Base-by-base conservation (phyloP, 179 eudicot species). In the Vitellaria paradoxa region DNA sequence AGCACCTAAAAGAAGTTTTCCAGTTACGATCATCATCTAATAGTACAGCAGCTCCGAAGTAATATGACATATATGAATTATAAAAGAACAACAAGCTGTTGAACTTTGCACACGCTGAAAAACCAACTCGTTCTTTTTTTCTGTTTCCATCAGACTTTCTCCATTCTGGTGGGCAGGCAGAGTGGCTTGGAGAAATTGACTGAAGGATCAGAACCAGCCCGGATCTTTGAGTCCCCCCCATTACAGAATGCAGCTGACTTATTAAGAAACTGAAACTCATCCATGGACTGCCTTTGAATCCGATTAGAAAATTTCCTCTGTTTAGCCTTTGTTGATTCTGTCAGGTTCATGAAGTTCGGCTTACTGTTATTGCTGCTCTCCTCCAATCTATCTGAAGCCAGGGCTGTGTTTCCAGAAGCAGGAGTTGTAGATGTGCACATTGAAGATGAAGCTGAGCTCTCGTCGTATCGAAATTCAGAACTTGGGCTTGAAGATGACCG, bases 261-360 rank as follows among this genome's bases (percentile, higher is more conserved):
- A 81, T 89, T 90, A 55, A 87, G 83, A 87, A 95, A 93, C 84
- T 93, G 94, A 83, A 90, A 85, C 77, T 93, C 97, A 82, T 91
- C 97, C 97, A 91, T 93, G 4, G 97, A 91, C 74, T 90, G 95
- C 77, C 88, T 89, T 45, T 83, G 85, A 70, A 70, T 79, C 69
- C 98, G 80, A 13, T 76, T 81, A 42, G 76, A 71, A 17, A 46
- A 63, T 14, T 76, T 81, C 75, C 92, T 90, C 83, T 91, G 85
- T 82, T 91, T 95, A 17, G 97, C 97, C 82, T 90, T 93, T 0
- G 88, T 90, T 0, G 99, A 90, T 61, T 90, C 90, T 46, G 98
- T 93, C 65, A 91, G 78, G 82, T 81, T 95, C 98, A 95, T 95
- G 68, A 91, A 95, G 59, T 83, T 95, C 5, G 99, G 97, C 81